These are phyloP conservation scores for Hyaloscypha bicolor DNA, from an alignment of 495 filamentous ascomycete species.

Conservation along the genomic window DNA sequence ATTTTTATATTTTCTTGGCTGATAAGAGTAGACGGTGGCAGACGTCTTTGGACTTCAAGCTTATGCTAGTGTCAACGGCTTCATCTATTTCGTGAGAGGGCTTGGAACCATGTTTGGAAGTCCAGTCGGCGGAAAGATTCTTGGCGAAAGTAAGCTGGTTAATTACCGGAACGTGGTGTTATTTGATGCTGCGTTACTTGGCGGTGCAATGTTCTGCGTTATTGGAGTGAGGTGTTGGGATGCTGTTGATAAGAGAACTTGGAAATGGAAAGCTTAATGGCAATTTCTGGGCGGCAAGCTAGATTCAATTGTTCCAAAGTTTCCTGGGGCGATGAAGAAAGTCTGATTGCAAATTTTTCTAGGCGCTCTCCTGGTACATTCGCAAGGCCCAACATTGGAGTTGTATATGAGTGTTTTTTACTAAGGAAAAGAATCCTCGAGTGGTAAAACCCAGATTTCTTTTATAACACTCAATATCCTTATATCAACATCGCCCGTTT, in stretches of 20 bases:
- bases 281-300: no score
- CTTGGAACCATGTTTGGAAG: slow-evolving; percentile 56
- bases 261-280: slow-evolving; percentile 35
- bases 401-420: no score
- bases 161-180: slow-evolving; percentile 32
- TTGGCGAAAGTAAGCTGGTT: slow-evolving; percentile 35
- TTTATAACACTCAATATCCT: no score
- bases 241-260: slow-evolving; percentile 35
- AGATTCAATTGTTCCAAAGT: no score
- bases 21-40: slow-evolving; percentile 40
- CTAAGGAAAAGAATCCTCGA: no score
- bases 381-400: no score
- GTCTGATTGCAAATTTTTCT: no score
- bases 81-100: slow-evolving; percentile 58
- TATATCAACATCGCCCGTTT: no score
- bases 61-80: slow-evolving; percentile 61
- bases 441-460: no score
- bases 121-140: slow-evolving; percentile 48
- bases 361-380: no score
- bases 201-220: slow-evolving; percentile 33
- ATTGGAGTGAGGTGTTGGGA: slow-evolving; percentile 36
- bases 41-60: slow-evolving; percentile 61
- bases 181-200: slow-evolving; percentile 35
- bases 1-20: neutral
- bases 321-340: no score